Percentiles rank a stretch among this genome's conserved stretches.
phyloP scores from a whole-genome alignment of 345 rosid genomes.

The Cochlearia excelsa region DNA sequence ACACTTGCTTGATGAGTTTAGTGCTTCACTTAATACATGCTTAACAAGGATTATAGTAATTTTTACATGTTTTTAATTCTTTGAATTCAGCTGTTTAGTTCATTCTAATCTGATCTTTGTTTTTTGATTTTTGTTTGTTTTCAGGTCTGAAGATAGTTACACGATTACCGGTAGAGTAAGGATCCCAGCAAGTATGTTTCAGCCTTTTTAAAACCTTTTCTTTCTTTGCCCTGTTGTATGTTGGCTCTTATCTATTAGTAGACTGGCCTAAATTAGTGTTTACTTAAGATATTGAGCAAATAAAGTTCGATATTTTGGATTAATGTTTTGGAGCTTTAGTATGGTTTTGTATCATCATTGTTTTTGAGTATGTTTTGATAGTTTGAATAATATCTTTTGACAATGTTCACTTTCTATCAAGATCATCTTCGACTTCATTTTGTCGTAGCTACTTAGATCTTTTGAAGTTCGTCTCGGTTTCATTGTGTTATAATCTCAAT shows the following conservation, averaged over 20 bases:
- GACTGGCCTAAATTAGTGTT: no score
- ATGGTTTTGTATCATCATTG: neutral
- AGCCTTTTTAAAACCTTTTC: neutral
- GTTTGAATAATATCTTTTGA: neutral
- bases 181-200: conserved; percentile 53
- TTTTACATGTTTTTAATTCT: neutral
- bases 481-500: neutral
- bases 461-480: conserved; percentile 4
- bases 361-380: conserved; percentile 9
- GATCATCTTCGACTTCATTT: neutral
- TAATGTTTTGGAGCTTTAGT: neutral
- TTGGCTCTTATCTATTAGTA: no score
- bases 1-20: conserved; percentile 5
- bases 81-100: conserved; percentile 1
- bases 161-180: conserved; percentile 76
- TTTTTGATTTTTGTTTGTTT: conserved; percentile 12
- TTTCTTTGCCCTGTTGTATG: neutral
- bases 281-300: neutral
- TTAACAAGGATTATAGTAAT: neutral
- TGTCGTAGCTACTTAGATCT: no score
- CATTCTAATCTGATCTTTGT: neutral
- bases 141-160: conserved; percentile 67
- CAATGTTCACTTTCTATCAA: neutral
- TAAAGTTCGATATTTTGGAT: neutral
- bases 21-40: neutral